phyloP scores from a whole-genome alignment of 2,329 filamentous ascomycete genomes.

The Magnaporthiopsis rhizophila region DNA sequence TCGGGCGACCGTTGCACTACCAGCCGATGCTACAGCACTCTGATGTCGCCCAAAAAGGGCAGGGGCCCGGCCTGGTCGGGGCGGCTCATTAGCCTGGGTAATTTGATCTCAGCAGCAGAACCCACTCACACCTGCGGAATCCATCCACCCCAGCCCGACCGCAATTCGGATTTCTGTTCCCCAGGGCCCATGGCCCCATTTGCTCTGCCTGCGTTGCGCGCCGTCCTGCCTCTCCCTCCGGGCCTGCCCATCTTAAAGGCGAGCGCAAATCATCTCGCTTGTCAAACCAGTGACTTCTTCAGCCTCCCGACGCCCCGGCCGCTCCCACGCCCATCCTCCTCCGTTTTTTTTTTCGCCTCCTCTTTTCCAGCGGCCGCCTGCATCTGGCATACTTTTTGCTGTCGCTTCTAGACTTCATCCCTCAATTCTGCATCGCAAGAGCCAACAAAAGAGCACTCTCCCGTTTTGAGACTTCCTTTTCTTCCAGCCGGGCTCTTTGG shows the following conservation, averaged over 20 bases:
- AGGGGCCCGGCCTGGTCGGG: neutral
- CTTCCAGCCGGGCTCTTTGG: neutral
- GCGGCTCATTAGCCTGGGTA: slow-evolving; percentile 4
- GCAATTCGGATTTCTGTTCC: slow-evolving; percentile 2
- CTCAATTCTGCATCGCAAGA: slow-evolving; percentile 5
- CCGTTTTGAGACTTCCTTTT: neutral
- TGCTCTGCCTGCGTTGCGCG: neutral
- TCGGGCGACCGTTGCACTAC: neutral
- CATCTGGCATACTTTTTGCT: neutral
- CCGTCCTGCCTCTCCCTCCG: neutral
- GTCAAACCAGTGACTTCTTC: slow-evolving; percentile 4
- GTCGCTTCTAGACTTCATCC: slow-evolving; percentile 4
- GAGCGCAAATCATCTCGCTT: slow-evolving; percentile 8
- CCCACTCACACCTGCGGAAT: slow-evolving; percentile 8
- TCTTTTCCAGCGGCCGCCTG: neutral
- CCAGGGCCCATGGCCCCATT: slow-evolving; percentile 2
- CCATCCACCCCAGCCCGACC: slow-evolving; percentile 6
- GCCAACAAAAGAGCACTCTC: neutral
- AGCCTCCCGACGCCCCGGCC: slow-evolving; percentile 3
- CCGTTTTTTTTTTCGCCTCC: neutral
- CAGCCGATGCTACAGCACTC: neutral
- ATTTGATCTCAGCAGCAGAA: slow-evolving; percentile 5
- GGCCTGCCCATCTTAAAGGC: slow-evolving; percentile 6
- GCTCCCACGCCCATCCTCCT: neutral
- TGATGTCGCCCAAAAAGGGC: neutral